Evolutionary conservation across 495 filamentous ascomycete genomes (phyloP), one percentile per base, ranked within the genome.

Genomic region (Saxophila tyrrhenica): DNA sequence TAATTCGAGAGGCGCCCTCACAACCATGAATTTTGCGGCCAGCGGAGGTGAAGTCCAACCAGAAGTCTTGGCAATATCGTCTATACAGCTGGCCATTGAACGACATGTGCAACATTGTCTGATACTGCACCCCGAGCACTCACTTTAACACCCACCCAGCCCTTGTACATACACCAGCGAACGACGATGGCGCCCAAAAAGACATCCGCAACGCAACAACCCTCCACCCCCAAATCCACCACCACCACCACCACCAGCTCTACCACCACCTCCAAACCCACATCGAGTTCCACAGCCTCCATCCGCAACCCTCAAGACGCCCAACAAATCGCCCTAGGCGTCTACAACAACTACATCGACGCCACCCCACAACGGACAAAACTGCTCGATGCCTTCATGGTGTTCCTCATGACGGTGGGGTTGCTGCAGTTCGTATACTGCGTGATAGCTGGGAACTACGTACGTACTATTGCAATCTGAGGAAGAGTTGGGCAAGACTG

Each of bases 341-440:
- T 94, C 47, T 81, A 82, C 78, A 73, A 82, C 56, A 81, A 87
- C 62, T 98, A 98, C 69, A 64, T 79, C 22, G 69, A 84, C 43
- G 74, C 75, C 48, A 97, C 92, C 23, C 82, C 91, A 54, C 88
- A 94, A 76, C 83, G 91, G 35, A 89, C 86, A 44, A 89, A 94
- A 75, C 80, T 99, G 56, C 73, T 97, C 25, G 92, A 99, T 70
- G 79, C 76, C 17, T 99, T 97, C 70, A 83, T 97, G 85, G 83
- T 67, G 2, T 99, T 96, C 65, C 70, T 99, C 57, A 83, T 90
- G 20, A 77, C 85, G 3, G 84, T 90, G 9, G 92, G 89, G 42
- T 87, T 75, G 13, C 66, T 97, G 65, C 92, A 99, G 69, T 97
- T 99, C 68, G 72, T 84, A 46, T 99, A 99, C 66, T 96, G 90